phyloP scores from a whole-genome alignment of 371 early-diverging fungal genomes.

The Mucor indicus region DNA sequence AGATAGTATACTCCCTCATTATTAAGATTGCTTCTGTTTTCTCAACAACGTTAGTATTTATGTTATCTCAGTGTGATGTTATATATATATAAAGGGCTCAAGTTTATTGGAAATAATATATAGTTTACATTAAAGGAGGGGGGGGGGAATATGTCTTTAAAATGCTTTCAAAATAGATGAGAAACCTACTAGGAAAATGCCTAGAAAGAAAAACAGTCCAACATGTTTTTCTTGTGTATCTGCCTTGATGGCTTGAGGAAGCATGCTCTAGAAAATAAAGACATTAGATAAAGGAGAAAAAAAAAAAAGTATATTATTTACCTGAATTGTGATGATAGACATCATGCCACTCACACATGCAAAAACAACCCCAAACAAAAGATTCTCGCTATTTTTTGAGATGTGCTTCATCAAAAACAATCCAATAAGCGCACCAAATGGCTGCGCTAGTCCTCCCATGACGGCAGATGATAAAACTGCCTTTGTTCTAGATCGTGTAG shows the following conservation, averaged over 20 bases:
- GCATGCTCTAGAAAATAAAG: slow-evolving; percentile 35
- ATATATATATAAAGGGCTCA: too few species aligned
- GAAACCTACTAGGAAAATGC: slow-evolving; percentile 52
- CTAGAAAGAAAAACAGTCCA: slow-evolving; percentile 52
- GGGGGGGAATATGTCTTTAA: too few species aligned
- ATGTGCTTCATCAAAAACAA: slow-evolving; percentile 42
- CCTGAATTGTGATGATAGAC: slow-evolving; percentile 54
- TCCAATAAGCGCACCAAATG: slow-evolving; percentile 57
- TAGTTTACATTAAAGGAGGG: too few species aligned
- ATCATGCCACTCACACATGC: slow-evolving; percentile 68
- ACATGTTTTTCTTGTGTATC: slow-evolving; percentile 40
- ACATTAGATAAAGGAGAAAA: neutral
- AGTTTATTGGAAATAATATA: too few species aligned
- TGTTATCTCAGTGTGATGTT: too few species aligned
- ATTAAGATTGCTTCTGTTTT: too few species aligned
- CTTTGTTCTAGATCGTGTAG: slow-evolving; percentile 57
- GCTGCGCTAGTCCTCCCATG: slow-evolving; percentile 66
- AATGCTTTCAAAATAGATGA: slow-evolving; percentile 35
- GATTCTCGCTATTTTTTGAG: slow-evolving; percentile 35
- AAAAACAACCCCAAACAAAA: slow-evolving; percentile 53
- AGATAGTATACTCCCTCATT: too few species aligned
- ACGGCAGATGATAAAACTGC: slow-evolving; percentile 63
- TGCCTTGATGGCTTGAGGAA: slow-evolving; percentile 57
- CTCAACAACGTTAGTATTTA: too few species aligned
- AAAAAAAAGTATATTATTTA: slow-evolving; percentile 4